A percentile compares a stretch with the other conserved stretches of the same genome.
Evolutionary conservation across 768 basidiomycete genomes (phyloP).

Genomic region (Clitopilus passeckerianus): DNA sequence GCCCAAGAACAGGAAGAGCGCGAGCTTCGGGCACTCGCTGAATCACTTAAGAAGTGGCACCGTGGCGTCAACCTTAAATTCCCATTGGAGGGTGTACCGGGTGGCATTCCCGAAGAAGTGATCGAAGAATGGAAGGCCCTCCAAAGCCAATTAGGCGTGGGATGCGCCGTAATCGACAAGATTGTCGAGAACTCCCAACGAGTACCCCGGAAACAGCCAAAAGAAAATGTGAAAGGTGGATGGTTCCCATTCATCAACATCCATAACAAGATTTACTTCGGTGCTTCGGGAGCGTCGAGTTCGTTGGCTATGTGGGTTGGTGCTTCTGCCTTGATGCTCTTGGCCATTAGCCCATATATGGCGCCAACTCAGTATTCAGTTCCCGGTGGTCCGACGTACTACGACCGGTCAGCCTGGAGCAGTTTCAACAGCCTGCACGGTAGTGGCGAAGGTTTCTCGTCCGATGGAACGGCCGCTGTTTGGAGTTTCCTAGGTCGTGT

Average conservation of each 20-base stretch:
- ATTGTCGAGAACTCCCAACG: conserved; percentile 39
- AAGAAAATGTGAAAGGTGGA: conserved; percentile 34
- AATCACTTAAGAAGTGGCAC: conserved; percentile 69
- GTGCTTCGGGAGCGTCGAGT: conserved; percentile 29
- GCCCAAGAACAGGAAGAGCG: conserved; percentile 46
- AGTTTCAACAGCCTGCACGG: conserved; percentile 72
- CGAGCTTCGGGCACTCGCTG: conserved; percentile 48
- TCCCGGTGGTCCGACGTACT: conserved; percentile 66
- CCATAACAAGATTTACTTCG: conserved; percentile 70
- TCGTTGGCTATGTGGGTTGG: conserved; percentile 45
- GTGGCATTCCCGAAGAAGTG: conserved; percentile 62
- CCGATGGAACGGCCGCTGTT: conserved; percentile 54
- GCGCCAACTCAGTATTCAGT: conserved; percentile 45
- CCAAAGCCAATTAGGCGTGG: conserved; percentile 75
- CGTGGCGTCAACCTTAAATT: conserved; percentile 40
- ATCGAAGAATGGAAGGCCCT: conserved; percentile 75
- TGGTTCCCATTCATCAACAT: conserved; percentile 65
- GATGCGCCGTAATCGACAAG: conserved; percentile 74
- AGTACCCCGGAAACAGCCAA: conserved; percentile 13
- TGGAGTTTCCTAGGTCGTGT: conserved; percentile 71
- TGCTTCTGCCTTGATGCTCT: conserved; percentile 55
- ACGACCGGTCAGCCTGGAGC: conserved; percentile 76
- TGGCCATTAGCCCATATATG: conserved; percentile 58
- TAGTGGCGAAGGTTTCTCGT: conserved; percentile 64
- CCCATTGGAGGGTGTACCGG: conserved; percentile 35